A percentile compares a stretch with the other conserved stretches of the same genome.
phyloP scores from a whole-genome alignment of 148 eudicot species.

The Spergularia bocconei region DNA sequence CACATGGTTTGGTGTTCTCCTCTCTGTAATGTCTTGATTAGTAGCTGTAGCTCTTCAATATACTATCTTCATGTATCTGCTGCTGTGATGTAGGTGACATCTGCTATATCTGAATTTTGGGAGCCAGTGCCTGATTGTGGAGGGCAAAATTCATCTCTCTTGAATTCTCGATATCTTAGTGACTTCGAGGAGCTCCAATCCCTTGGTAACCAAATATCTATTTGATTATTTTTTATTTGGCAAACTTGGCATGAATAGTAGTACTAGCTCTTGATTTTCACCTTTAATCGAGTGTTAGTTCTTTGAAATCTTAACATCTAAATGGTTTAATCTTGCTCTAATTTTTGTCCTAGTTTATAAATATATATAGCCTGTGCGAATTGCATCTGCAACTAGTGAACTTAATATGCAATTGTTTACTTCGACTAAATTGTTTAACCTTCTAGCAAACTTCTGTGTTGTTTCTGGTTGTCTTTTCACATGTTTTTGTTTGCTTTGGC shows the following conservation, averaged over 20 bases:
- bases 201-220: constrained; percentile 50
- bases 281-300: neutral
- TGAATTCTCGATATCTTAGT: constrained; percentile 77
- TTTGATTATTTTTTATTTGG: constrained; percentile 4
- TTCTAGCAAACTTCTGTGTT: neutral
- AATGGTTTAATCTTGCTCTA: neutral
- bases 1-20: constrained; percentile 50
- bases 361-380: neutral
- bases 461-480: neutral
- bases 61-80: constrained; percentile 8
- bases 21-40: neutral
- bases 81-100: constrained; percentile 41
- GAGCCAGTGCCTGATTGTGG: constrained; percentile 59
- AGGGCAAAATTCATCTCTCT: constrained; percentile 48
- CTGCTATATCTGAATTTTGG: constrained; percentile 82
- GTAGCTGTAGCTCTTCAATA: neutral
- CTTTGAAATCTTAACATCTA: neutral
- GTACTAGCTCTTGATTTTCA: neutral
- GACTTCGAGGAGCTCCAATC: constrained; percentile 95
- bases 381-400: neutral
- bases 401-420: too few species aligned
- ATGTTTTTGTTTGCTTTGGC: neutral
- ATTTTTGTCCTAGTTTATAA: neutral
- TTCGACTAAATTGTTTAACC: too few species aligned
- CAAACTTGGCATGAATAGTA: neutral